Base-by-base conservation (phyloP, 2,329 filamentous ascomycete species). In the Blastomyces emzantsi region DNA sequence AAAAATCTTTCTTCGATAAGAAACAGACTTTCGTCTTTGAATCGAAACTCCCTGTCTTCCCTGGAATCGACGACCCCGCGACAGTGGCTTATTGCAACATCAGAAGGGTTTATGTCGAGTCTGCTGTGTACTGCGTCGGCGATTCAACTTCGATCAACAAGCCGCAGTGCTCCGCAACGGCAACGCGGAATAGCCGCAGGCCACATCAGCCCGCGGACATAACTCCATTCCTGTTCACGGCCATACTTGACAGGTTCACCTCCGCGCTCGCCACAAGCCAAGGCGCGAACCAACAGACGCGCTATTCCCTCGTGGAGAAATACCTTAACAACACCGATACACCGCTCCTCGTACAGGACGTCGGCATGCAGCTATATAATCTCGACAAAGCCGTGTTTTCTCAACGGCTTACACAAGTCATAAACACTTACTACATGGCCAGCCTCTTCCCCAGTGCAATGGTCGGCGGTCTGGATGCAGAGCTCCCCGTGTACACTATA, bases 61-160 rank as follows among this genome's bases (percentile, higher is more conserved):
- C 55, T 33, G n/a, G 49, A 13, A 13, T 45, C 39, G 7, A 15
- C 9, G 28, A 47, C 33, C 59, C 39, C 2, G 17, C 17, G 1
- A 52, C 52, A 19, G 60, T 56, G 11, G 60, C 63, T 9, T 58
- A 64, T 28, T 66, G 62, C 57, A 59, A 36, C 15, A 58, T 63
- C 17, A 60, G 60, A 41, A 56, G 51, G n/a, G 45, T 64, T n/a
- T 66, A 58, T 45, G 64, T 66, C 19, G 63, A 66, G 58, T 62
- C 64, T 9, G 47, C 56, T 28, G 25, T 64, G 43, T 30, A 19
- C 36, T 66, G 62, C n/a, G 22, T 58, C 13, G 60, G 62, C 7
- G 55, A 63, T 19, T 19, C 54, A n/a, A 52, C 49, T 36, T 19
- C 9, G 22, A 28, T 22, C 41, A 54, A 25, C 15, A 54, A 45